phyloP scores from a whole-genome alignment of 2,329 filamentous ascomycete species.

The Talaromyces pinophilus region DNA sequence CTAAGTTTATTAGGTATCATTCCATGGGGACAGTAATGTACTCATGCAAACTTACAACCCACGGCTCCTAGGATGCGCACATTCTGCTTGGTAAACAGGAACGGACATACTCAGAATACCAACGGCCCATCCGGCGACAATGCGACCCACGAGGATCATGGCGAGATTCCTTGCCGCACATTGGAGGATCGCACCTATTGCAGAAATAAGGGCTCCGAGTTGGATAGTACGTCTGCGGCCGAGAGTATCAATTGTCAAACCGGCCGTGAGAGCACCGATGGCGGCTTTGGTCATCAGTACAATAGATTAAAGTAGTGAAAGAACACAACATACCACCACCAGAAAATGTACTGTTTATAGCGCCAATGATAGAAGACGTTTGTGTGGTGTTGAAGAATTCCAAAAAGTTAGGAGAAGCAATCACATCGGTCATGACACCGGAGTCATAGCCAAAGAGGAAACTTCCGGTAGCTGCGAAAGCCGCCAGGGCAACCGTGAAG shows the following conservation, averaged over 20 bases:
- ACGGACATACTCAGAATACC: conserved; percentile 54
- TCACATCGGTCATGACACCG: neutral
- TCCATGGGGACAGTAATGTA: neutral
- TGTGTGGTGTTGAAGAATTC: neutral
- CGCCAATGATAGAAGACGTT: neutral
- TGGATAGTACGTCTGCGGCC: conserved; percentile 62
- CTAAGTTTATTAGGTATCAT: neutral
- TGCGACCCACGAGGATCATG: conserved; percentile 60
- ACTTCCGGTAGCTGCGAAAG: neutral
- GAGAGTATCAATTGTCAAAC: conserved; percentile 62
- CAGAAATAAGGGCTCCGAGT: conserved; percentile 56
- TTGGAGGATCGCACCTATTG: conserved; percentile 52
- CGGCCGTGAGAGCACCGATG: conserved; percentile 57
- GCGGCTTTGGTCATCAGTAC: conserved; percentile 30
- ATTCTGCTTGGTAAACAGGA: conserved; percentile 65
- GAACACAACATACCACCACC: neutral
- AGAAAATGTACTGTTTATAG: neutral
- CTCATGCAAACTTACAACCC: neutral
- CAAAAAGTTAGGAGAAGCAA: neutral
- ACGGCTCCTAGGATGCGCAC: conserved; percentile 40
- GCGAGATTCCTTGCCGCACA: conserved; percentile 56
- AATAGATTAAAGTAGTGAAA: neutral
- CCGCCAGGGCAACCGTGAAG: neutral
- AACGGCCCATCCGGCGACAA: conserved; percentile 52
- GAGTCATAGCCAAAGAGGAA: neutral